Conservation (phyloP, 1,139 yeast genomes). For the Hansenula sp. region DNA sequence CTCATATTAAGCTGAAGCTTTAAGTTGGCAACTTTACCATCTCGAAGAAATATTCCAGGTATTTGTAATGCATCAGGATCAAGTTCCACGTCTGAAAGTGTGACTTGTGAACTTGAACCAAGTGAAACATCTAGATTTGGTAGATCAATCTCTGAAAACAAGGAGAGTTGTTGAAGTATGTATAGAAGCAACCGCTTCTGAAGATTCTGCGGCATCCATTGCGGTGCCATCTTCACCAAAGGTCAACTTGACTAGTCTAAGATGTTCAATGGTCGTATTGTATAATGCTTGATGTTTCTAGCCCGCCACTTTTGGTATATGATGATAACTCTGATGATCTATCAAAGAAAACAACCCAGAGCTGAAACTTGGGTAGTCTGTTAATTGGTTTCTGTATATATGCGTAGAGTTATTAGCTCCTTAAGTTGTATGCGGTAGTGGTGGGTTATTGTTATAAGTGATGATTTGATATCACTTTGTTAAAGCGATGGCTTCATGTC, state of each 20-base stretch:
- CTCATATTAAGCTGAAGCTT: constrained; percentile 48
- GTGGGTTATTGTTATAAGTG: too few relatives aligned
- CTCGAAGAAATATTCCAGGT: constrained; percentile 63
- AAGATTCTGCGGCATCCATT: constrained; percentile 79
- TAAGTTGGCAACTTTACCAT: constrained; percentile 56
- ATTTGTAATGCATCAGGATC: constrained; percentile 70
- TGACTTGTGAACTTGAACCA: constrained; percentile 49
- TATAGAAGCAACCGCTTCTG: constrained; percentile 78
- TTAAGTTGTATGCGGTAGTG: too few relatives aligned
- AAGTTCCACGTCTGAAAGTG: constrained; percentile 58
- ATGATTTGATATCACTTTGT: too few relatives aligned
- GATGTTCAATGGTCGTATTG: too few relatives aligned
- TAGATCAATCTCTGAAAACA: constrained; percentile 77
- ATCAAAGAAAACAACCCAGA: too few relatives aligned
- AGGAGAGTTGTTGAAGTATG: constrained; percentile 74
- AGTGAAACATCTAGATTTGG: constrained; percentile 79
- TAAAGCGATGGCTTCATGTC: too few relatives aligned
- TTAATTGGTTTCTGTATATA: too few relatives aligned
- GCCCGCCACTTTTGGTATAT: background rate
- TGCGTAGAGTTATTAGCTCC: too few relatives aligned
- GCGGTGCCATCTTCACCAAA: constrained; percentile 52
- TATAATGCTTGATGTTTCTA: background rate
- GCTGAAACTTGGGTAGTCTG: too few relatives aligned
- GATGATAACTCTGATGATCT: background rate
- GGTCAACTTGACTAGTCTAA: background rate